Base-by-base conservation (phyloP, 2,329 filamentous ascomycete species). In the Fragosphaeria purpurea region DNA sequence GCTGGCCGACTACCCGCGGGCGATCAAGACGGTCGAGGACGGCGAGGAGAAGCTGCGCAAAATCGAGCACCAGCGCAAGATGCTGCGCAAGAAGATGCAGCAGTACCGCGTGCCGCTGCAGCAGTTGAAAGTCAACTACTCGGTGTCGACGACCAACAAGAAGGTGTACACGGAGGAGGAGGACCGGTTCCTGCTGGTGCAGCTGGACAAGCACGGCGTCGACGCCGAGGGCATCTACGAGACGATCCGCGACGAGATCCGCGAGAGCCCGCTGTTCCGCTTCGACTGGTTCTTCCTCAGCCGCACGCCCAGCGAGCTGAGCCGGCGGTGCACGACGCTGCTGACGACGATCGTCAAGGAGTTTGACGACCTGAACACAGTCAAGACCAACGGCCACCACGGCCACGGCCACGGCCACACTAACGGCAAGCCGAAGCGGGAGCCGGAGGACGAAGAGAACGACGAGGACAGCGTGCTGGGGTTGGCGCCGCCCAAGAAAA, bases 241-340 rank as follows among this genome's bases (percentile, higher is more conserved):
- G 60, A 84, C 83, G 65, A 95, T 98, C 63, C 85, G 93, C n/a
- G 91, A 97, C 57, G 93, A 97, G 65, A 95, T 98, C 57, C 85
- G 90, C 37, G 89, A 96, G 57, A 91, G 85, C 51, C 90, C 93
- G 8, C 74, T 98, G 4, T 98, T 98, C 77, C 83, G 93, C 40
- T 98, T 98, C 61, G 93, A 98, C 65, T 98, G 94, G 94, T 98
- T 98, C 73, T 96, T 98, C 75, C 77, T 98, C 41, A 95, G 88
- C 65, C 82, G 93, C 44, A 98, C 91, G 4, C 88, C 93, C 0
- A 83, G 90, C 46, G 93, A 98, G 68, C 85, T 98, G 59, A 86
- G 88, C 55, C 83, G 93, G 60, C 82, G 94, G 48, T 97, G 93
- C 70, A 94, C 87, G 35, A 98, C 94, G 1, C 77, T 98, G 48